Evolutionary conservation across 176 grass and related monocot genomes (phyloP).

Genomic region (Poa pratensis): DNA sequence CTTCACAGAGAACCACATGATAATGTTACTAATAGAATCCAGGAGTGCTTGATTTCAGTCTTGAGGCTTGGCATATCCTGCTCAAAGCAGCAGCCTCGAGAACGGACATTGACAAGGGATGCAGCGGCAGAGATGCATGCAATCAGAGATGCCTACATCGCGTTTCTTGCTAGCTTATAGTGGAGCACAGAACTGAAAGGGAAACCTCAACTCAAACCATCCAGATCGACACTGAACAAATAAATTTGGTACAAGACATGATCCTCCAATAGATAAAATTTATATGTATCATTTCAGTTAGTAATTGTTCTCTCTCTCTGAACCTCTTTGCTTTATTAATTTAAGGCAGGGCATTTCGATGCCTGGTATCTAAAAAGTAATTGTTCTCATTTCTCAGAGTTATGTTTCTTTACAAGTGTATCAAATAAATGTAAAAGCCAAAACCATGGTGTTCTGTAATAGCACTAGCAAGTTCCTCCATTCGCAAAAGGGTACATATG

Average conservation of each 20-base stretch:
- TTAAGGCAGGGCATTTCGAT: too few species aligned
- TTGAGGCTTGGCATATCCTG: conserved; percentile 35
- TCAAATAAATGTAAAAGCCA: neutral
- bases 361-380: too few species aligned
- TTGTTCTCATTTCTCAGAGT: neutral
- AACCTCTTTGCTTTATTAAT: too few species aligned
- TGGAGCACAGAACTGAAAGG: neutral
- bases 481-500: too few species aligned
- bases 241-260: neutral
- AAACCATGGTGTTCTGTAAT: neutral
- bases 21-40: neutral
- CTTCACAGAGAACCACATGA: neutral
- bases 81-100: conserved; percentile 25
- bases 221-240: neutral
- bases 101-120: neutral
- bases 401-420: neutral
- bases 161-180: neutral
- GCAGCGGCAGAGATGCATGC: conserved; percentile 8
- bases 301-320: neutral
- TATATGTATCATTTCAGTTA: neutral
- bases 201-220: neutral
- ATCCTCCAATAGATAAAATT: neutral
- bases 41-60: conserved; percentile 12
- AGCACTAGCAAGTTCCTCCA: neutral
- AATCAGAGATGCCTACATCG: conserved; percentile 24